Base-by-base conservation (phyloP, 2,329 filamentous ascomycete genomes). In the Didymosphaeria variabile region DNA sequence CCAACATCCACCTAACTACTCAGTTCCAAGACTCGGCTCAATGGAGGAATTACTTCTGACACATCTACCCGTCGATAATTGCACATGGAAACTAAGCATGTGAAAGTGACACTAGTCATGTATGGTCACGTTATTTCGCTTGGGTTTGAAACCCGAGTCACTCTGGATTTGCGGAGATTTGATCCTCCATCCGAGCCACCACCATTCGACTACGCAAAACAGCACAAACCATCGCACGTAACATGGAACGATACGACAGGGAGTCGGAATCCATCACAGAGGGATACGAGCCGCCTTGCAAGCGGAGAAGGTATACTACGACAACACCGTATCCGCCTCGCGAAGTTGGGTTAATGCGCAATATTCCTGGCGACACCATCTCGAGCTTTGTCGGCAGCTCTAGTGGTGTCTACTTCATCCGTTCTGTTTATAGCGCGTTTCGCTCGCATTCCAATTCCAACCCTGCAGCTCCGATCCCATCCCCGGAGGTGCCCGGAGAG, bases 351-450 rank as follows among this genome's bases (percentile, higher is more conserved):
- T 71, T 86, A 58, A 87, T 87, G 84, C 80, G 85, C 60, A 82
- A 83, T 63, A 76, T 80, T 31, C 79, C 78, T 17, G 79, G 79
- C 31, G 77, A 80, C 32, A 82, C 80, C 23, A 81, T 81, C 3
- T 81, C 84, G 15, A 84, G 82, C 0, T 88, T 88, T 58, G 80
- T 87, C 5, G 86, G 86, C 4, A 87, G 85, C 54, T 83, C 83
- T 17, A 87, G 85, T 61, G 86, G 86, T 1, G 87, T 87, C n/a
- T 82, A 86, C 66, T 87, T 87, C 66, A 84, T 87, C 36, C 81
- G 84, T 6, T 82, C 83, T 21, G 86, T 87, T 1, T 86, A 86
- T 45, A 74, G 82, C 34, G 80, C 84, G 0, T 78, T 87, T 32
- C 72, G 74, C 55, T 68, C 72, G 55, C 61, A 76, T 58, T 59